Evolutionary conservation across 2,329 filamentous ascomycete genomes (phyloP).

Genomic region (Verticillium dahliae): DNA sequence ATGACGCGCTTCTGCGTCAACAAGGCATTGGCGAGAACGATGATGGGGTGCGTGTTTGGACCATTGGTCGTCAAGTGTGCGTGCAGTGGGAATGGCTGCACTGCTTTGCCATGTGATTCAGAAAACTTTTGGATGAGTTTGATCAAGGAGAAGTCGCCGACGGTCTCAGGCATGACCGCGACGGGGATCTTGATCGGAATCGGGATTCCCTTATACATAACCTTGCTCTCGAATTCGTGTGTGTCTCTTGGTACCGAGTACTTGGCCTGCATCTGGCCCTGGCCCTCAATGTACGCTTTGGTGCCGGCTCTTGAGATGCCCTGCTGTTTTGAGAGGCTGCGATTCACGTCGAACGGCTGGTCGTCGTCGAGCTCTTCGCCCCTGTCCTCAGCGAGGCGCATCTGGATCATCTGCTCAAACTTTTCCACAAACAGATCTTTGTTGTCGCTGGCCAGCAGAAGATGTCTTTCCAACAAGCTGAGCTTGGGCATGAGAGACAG

Average conservation of each 20-base stretch:
- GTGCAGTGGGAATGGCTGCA: constrained; percentile 79
- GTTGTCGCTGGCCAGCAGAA: constrained; percentile 84
- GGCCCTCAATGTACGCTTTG: constrained; percentile 51
- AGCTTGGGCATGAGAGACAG: constrained; percentile 86
- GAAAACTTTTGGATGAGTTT: constrained; percentile 96
- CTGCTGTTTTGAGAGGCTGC: constrained; percentile 38
- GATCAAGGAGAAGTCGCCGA: constrained; percentile 94
- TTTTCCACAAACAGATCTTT: constrained; percentile 98
- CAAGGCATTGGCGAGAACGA: constrained; percentile 89
- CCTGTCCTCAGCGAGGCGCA: constrained; percentile 64
- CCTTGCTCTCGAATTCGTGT: constrained; percentile 93
- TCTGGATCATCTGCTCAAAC: constrained; percentile 89
- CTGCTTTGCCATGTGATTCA: constrained; percentile 70
- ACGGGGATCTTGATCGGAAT: constrained; percentile 96
- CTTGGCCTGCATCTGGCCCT: constrained; percentile 44
- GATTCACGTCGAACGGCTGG: constrained; percentile 37
- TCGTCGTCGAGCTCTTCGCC: constrained; percentile 31
- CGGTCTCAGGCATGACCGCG: constrained; percentile 87
- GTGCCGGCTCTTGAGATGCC: constrained; percentile 55
- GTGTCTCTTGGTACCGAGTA: constrained; percentile 87
- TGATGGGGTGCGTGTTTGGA: constrained; percentile 83
- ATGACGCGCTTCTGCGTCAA: constrained; percentile 95
- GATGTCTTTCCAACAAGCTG: constrained; percentile 74
- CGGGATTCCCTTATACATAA: constrained; percentile 93
- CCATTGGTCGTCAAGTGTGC: constrained; percentile 92